phyloP scores from a whole-genome alignment of 2,329 filamentous ascomycete genomes.

The Beauveria rudraprayagi region DNA sequence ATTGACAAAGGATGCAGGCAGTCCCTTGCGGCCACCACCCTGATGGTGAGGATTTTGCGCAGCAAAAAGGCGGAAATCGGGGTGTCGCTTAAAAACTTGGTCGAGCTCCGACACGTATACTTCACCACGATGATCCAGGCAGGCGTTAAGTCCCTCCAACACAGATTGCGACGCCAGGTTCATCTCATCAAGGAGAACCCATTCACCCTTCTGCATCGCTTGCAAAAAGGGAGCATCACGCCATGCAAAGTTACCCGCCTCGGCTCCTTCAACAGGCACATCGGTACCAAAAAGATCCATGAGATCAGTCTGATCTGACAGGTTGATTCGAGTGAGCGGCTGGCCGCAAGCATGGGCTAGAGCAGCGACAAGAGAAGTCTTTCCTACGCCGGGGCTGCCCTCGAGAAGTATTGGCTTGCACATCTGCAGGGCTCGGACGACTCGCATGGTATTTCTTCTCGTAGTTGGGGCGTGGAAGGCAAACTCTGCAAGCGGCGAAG shows the following conservation, averaged over 20 bases:
- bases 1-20: constrained; percentile 94
- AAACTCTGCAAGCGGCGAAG: constrained; percentile 26
- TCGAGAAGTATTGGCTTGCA: constrained; percentile 89
- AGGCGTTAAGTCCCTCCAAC: constrained; percentile 90
- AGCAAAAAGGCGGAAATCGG: constrained; percentile 87
- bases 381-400: constrained; percentile 95
- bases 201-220: constrained; percentile 93
- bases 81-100: constrained; percentile 84
- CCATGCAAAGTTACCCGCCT: constrained; percentile 89
- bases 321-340: constrained; percentile 84
- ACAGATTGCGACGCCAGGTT: constrained; percentile 96
- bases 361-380: constrained; percentile 86
- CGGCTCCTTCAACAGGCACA: constrained; percentile 86
- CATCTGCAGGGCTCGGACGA: constrained; percentile 81
- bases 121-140: constrained; percentile 90
- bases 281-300: constrained; percentile 98
- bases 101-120: constrained; percentile 94
- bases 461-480: constrained; percentile 88
- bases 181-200: constrained; percentile 98
- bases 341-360: constrained; percentile 72
- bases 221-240: constrained; percentile 89
- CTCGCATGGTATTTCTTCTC: constrained; percentile 79
- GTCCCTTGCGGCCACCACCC: constrained; percentile 86
- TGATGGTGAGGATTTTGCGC: constrained; percentile 98
- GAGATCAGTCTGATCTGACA: constrained; percentile 95